Base-by-base conservation (phyloP, 78 protist genomes). In the Dictyostelium brefeldianum region DNA sequence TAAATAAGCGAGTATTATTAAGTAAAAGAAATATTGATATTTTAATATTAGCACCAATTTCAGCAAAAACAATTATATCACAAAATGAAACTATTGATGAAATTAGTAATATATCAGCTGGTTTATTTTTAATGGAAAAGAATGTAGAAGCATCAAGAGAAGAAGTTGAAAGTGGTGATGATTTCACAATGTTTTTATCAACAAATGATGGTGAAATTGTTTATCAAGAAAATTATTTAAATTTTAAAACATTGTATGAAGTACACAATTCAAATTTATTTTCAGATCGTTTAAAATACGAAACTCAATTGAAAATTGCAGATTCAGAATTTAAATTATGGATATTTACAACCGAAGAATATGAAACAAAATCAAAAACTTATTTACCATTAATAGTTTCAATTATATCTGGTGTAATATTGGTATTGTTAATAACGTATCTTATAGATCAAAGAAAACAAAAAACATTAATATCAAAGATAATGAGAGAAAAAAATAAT, bases 401-500 rank as follows among this genome's bases (percentile, higher is more conserved):
- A 17, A 15, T 85, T 4, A 50, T 62, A 22, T 54, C 70, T 1
- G 65, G 47, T 0, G 22, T 62, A 12, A 22, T 85, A 17, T 22
- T 56, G 10, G 5, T 70, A 7, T 77, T 85, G 18, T 15, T 57
- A 9, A 17, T 85, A 17, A n/a, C 78, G 9, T 85, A 85, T 31
- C 22, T 78, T 0, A 18, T 54, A 31, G 92, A 85, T 18, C 92
- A 85, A 48, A 74, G 57, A 62, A 62, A 80, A 64, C 78, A 77
- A 11, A 74, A 54, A 50, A 25, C 64, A 14, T 22, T 59, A 11
- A 85, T 70, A 29, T 50, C 65, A 4, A 36, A 77, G n/a, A 85
- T 85, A 8, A 85, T 85, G 31, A 85, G 62, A 10, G 92, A 85
- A 48, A 53, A 77, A 43, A 81, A 59, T 31, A 71, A 67, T 20